Evolutionary conservation across 257 asterid genomes (phyloP).

Genomic region (Capsicum pubescens): DNA sequence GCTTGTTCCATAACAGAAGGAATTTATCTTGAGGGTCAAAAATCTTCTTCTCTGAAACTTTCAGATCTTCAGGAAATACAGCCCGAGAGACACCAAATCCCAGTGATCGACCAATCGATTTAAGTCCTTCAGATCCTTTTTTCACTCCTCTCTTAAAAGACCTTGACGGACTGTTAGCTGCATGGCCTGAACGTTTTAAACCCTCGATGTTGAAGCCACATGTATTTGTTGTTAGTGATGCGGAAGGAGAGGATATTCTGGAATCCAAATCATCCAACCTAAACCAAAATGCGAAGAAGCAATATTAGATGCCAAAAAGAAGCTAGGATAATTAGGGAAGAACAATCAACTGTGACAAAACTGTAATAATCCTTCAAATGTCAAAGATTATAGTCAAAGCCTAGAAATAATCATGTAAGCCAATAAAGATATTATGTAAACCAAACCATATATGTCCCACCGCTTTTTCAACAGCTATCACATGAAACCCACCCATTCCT

Average conservation of each 20-base stretch:
- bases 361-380: background rate
- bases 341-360: background rate
- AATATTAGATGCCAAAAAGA: constrained; percentile 22
- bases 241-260: constrained; percentile 81
- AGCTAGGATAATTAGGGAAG: constrained; percentile 24
- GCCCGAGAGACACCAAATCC: constrained; percentile 90
- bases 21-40: constrained; percentile 96
- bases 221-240: constrained; percentile 68
- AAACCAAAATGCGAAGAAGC: constrained; percentile 31
- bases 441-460: background rate
- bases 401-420: background rate
- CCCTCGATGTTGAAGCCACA: constrained; percentile 80
- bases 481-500: background rate
- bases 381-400: background rate
- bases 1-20: constrained; percentile 89
- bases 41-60: constrained; percentile 88
- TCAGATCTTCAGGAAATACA: constrained; percentile 95
- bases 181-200: constrained; percentile 56
- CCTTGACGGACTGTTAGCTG: constrained; percentile 59
- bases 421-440: background rate
- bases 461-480: background rate
- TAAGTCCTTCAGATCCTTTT: constrained; percentile 94
- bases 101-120: constrained; percentile 86
- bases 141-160: constrained; percentile 86
- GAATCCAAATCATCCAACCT: constrained; percentile 98